A percentile compares a stretch with the other conserved stretches of the same genome.
Evolutionary conservation across 768 basidiomycete genomes (phyloP).

Genomic region (Sporobolomyces phaffii): DNA sequence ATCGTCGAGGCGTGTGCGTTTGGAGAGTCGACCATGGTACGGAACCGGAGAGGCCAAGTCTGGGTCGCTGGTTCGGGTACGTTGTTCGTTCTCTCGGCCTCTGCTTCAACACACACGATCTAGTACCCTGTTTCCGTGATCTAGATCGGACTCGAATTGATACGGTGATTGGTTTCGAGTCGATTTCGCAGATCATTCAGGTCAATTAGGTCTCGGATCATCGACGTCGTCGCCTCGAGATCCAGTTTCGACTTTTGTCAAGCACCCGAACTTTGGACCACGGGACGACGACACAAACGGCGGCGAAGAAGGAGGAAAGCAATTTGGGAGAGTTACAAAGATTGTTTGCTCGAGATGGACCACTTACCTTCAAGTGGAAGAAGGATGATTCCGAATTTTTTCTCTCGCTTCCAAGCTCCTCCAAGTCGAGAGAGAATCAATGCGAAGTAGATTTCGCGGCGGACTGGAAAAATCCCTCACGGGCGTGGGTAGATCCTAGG

Average conservation of each 20-base stretch:
- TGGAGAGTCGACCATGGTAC: slow-evolving; percentile 4
- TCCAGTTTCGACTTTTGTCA: not conserved
- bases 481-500: too few relatives aligned
- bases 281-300: too few relatives aligned
- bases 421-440: too few relatives aligned
- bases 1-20: not conserved
- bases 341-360: slow-evolving; percentile 1
- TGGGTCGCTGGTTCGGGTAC: slow-evolving; percentile 27
- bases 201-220: slow-evolving; percentile 10
- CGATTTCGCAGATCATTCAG: slow-evolving; percentile 3
- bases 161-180: too few relatives aligned
- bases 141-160: too few relatives aligned
- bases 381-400: too few relatives aligned
- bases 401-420: too few relatives aligned
- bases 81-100: not conserved
- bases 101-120: too few relatives aligned
- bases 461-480: too few relatives aligned
- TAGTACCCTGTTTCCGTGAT: too few relatives aligned
- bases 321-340: not conserved
- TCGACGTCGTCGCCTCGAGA: not conserved
- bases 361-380: slow-evolving; percentile 1
- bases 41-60: slow-evolving; percentile 1
- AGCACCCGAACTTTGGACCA: not conserved
- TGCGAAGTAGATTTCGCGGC: too few relatives aligned
- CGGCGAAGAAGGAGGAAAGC: too few relatives aligned